These are phyloP conservation scores for Russula abietina DNA, from an alignment of 768 basidiomycete species.

Conservation along the genomic window DNA sequence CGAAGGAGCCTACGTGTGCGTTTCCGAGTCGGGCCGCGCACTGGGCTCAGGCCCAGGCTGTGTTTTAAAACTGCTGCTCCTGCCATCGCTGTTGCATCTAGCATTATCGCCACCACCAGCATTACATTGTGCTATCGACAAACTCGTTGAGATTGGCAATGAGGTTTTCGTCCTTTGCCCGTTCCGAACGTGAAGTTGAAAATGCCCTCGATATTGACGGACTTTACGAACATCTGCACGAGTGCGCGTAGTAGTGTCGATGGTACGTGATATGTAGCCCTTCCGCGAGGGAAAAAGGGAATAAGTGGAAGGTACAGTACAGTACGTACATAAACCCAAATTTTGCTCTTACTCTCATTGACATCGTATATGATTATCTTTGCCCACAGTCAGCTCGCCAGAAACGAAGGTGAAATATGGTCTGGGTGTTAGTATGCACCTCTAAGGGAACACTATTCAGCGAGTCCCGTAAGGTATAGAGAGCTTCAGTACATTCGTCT, in stretches of 20 bases:
- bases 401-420: not conserved
- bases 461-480: not conserved
- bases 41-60: too few relatives aligned
- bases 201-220: not conserved
- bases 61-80: too few relatives aligned
- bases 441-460: not conserved
- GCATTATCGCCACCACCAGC: not conserved
- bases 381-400: not conserved
- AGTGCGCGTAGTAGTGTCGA: not conserved
- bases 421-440: not conserved
- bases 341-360: not conserved
- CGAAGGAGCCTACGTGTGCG: too few relatives aligned
- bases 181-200: not conserved
- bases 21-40: too few relatives aligned
- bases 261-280: too few relatives aligned
- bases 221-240: not conserved
- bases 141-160: not conserved
- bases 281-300: not conserved
- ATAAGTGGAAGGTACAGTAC: too few relatives aligned
- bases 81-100: too few relatives aligned
- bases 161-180: not conserved
- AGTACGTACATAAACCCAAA: not conserved
- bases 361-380: not conserved
- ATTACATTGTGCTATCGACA: not conserved
- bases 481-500: not conserved